Evolutionary conservation across 106 monocot genomes (phyloP).

Genomic region (Iris macrosiphon): DNA sequence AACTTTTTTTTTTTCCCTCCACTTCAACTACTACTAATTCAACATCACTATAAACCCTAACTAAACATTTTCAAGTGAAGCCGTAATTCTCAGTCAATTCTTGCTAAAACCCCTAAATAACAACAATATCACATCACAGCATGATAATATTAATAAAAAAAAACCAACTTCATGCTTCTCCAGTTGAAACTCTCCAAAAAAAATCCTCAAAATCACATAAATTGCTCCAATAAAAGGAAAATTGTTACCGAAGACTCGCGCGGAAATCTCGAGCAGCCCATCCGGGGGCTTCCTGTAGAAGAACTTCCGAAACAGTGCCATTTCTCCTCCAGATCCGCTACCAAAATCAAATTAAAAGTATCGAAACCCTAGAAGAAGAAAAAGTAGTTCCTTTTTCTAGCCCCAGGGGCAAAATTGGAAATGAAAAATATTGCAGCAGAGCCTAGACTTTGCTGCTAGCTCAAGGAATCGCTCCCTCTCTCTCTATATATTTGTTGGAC

Average conservation of each 20-base stretch:
- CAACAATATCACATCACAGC: too few species aligned
- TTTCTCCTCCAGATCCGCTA: slow-evolving; percentile 21
- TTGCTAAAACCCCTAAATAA: too few species aligned
- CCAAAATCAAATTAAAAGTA: background rate
- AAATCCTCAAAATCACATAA: background rate
- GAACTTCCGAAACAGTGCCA: slow-evolving; percentile 74
- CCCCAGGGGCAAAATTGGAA: slow-evolving; percentile 8
- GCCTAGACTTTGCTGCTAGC: slow-evolving; percentile 23
- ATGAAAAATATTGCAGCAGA: slow-evolving; percentile 8
- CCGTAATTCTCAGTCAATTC: too few species aligned
- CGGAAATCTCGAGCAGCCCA: slow-evolving; percentile 83
- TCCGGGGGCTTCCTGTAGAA: slow-evolving; percentile 85
- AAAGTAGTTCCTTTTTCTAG: background rate
- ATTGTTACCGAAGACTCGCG: slow-evolving; percentile 76
- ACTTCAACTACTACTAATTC: too few species aligned
- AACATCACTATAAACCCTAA: too few species aligned
- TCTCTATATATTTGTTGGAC: too few species aligned
- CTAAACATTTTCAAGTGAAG: too few species aligned
- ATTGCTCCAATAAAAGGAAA: background rate
- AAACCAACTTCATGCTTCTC: too few species aligned
- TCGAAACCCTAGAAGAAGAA: background rate
- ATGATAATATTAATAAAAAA: too few species aligned
- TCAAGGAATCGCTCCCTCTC: slow-evolving; percentile 18
- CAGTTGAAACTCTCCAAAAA: background rate
- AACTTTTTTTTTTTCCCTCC: too few species aligned